Evolutionary conservation across 352 stramenopile species (phyloP).

Genomic region (Globisporangium lucens): DNA sequence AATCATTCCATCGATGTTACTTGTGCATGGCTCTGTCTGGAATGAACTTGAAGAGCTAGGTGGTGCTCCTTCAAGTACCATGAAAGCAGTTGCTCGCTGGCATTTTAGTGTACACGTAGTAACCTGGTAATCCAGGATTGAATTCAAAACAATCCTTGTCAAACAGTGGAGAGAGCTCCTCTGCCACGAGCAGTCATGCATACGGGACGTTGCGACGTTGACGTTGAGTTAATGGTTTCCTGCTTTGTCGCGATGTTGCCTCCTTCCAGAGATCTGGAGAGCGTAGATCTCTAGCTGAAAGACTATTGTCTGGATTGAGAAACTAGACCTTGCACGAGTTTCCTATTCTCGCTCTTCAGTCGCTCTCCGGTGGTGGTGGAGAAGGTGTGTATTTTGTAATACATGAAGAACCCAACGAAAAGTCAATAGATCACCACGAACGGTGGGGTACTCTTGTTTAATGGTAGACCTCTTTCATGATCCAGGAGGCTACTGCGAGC

Average conservation of each 20-base stretch:
- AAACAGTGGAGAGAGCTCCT: not conserved
- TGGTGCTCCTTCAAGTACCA: not conserved
- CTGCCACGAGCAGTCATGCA: not conserved
- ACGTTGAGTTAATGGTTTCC: not conserved
- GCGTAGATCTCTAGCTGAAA: not conserved
- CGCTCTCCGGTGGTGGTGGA: not conserved
- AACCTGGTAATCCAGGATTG: not conserved
- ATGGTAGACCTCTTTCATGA: not conserved
- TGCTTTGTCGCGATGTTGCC: not conserved
- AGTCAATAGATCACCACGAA: not conserved
- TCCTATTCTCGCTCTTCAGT: not conserved
- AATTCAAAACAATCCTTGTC: not conserved
- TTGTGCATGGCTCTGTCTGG: not conserved
- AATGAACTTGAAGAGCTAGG: not conserved
- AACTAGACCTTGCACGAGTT: not conserved
- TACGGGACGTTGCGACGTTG: not conserved
- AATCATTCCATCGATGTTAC: not conserved
- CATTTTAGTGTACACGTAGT: not conserved
- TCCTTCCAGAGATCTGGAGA: not conserved
- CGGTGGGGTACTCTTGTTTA: not conserved
- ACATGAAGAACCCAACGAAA: not conserved
- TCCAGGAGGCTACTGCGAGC: not conserved
- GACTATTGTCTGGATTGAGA: not conserved
- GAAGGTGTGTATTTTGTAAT: not conserved
- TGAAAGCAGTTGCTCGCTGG: not conserved